These are phyloP conservation scores for Aspergillus quadrilineatus DNA, from an alignment of 2,329 filamentous ascomycete species.

Conservation along the genomic window DNA sequence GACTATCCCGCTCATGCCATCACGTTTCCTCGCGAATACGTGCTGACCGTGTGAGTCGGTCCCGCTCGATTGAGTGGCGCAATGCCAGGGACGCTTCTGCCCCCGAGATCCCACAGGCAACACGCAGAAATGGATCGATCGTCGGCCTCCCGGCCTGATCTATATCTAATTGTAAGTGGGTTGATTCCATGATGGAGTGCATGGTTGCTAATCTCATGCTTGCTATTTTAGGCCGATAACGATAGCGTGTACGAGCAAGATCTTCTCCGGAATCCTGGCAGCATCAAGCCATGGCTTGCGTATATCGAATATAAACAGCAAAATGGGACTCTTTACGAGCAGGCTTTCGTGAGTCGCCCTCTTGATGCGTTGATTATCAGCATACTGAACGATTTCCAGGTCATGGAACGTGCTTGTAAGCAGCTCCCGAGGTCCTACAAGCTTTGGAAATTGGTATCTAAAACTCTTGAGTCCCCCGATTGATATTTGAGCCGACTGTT, in stretches of 20 bases:
- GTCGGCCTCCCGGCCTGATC: conserved; percentile 42
- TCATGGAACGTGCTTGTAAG: conserved; percentile 86
- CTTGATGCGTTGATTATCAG: neutral
- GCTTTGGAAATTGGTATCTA: conserved; percentile 84
- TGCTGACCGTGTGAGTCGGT: conserved; percentile 35
- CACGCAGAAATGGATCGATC: conserved; percentile 45
- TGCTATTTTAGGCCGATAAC: conserved; percentile 66
- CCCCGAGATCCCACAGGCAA: conserved; percentile 46
- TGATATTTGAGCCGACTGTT: conserved; percentile 15
- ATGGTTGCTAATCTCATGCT: conserved; percentile 36
- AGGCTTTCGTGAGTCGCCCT: conserved; percentile 62
- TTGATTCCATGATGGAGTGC: conserved; percentile 15
- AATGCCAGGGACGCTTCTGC: conserved; percentile 53
- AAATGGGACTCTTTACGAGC: conserved; percentile 80
- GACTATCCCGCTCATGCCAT: conserved; percentile 29
- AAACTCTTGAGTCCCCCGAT: conserved; percentile 13
- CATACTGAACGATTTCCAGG: conserved; percentile 34
- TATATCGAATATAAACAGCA: conserved; percentile 90
- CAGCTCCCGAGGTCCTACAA: conserved; percentile 95
- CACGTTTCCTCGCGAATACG: conserved; percentile 23
- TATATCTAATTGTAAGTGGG: conserved; percentile 47
- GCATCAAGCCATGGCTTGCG: conserved; percentile 89
- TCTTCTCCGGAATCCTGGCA: conserved; percentile 78
- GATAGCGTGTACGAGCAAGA: conserved; percentile 97
- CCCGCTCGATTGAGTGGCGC: conserved; percentile 43